Conservation (phyloP, 23 red algal species). For the Gracilaria domingensis region DNA sequence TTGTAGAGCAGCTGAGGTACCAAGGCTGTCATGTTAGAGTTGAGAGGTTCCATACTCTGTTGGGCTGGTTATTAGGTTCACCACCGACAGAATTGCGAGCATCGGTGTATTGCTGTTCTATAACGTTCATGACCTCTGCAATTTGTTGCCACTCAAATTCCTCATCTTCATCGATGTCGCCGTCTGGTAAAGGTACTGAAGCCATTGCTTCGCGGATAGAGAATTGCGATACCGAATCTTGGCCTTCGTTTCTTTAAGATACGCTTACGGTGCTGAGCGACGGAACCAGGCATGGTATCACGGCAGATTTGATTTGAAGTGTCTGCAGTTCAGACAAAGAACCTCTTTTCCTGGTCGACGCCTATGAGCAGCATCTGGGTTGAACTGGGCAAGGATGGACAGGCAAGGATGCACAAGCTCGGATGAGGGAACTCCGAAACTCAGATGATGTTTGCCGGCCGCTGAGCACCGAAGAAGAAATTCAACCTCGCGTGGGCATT, state of each 20-base stretch:
- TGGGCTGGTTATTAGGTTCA: background rate
- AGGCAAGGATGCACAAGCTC: background rate
- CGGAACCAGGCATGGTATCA: conserved; percentile 19
- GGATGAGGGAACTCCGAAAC: too few species aligned
- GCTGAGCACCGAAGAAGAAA: too few species aligned
- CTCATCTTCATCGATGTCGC: conserved; percentile 28
- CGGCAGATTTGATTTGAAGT: background rate
- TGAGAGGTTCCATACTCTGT: background rate
- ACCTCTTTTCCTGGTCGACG: background rate
- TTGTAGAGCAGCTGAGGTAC: background rate
- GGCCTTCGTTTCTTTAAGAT: background rate
- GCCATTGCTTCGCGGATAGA: background rate
- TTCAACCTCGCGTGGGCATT: too few species aligned
- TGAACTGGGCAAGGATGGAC: background rate
- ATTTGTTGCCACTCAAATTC: conserved; percentile 26
- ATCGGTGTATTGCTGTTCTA: conserved; percentile 27
- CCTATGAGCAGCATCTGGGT: background rate
- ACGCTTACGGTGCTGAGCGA: background rate
- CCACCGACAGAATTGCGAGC: conserved; percentile 24
- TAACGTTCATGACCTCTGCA: conserved; percentile 6
- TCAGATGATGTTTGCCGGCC: too few species aligned
- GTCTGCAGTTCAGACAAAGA: background rate
- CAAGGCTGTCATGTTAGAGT: background rate
- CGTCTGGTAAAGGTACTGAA: conserved; percentile 2
- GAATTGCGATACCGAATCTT: background rate